phyloP scores from a whole-genome alignment of 2,329 filamentous ascomycete species.

The Paraconiothyrium sp. region DNA sequence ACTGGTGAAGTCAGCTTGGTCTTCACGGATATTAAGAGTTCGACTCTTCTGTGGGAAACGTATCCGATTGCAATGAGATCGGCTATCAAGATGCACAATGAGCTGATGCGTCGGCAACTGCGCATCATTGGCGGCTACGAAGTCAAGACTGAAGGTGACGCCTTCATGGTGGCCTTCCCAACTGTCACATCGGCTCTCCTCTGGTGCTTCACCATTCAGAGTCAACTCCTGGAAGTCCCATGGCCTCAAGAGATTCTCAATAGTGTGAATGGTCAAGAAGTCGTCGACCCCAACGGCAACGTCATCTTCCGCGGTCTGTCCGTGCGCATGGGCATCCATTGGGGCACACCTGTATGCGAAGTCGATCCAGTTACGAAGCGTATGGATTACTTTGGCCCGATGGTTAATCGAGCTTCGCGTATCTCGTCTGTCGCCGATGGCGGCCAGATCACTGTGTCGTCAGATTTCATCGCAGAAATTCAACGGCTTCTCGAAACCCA shows the following conservation, averaged over 20 bases:
- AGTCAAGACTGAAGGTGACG: constrained; percentile 99
- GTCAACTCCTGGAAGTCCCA: constrained; percentile 82
- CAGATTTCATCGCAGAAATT: constrained; percentile 96
- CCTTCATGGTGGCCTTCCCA: constrained; percentile 98
- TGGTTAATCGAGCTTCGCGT: constrained; percentile 97
- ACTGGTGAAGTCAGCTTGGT: constrained; percentile 91
- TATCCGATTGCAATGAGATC: constrained; percentile 95
- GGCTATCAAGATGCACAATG: constrained; percentile 96
- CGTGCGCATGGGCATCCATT: constrained; percentile 97
- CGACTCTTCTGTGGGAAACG: constrained; percentile 94
- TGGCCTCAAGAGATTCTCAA: constrained; percentile 95
- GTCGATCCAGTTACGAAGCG: constrained; percentile 94
- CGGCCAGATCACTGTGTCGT: constrained; percentile 95
- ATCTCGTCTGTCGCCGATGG: constrained; percentile 95
- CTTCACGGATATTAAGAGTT: constrained; percentile 99
- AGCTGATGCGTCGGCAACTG: constrained; percentile 92
- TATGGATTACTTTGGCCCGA: constrained; percentile 99
- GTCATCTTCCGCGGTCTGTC: constrained; percentile 94
- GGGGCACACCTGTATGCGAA: constrained; percentile 92
- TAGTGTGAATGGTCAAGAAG: constrained; percentile 83
- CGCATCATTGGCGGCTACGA: constrained; percentile 96
- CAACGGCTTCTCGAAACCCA: constrained; percentile 89
- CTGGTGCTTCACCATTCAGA: constrained; percentile 96
- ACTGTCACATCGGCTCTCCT: constrained; percentile 93
- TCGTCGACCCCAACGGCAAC: constrained; percentile 83